Conservation (phyloP, 2,329 filamentous ascomycete species). For the Cryoendolithus antarcticus region DNA sequence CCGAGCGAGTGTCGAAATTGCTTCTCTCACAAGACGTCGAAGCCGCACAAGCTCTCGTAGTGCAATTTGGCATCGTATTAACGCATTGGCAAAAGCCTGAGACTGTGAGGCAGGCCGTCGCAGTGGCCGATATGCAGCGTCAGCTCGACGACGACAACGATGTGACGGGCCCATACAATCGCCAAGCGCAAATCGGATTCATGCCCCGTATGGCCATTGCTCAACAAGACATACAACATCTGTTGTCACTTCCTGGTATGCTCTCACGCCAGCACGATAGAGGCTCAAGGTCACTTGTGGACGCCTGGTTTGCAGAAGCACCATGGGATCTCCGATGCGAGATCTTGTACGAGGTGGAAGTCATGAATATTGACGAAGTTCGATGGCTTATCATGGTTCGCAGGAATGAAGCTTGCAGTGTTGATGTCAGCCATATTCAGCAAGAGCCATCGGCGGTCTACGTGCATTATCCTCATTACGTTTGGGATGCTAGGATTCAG, state of each 20-base stretch:
- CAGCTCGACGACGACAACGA: neutral
- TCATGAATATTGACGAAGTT: slow-evolving; percentile 3
- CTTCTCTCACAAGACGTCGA: neutral
- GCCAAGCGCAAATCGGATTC: neutral
- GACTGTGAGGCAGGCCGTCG: neutral
- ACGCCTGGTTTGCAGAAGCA: neutral
- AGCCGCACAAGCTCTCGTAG: neutral
- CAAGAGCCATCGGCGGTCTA: slow-evolving; percentile 4
- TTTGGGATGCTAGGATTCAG: slow-evolving; percentile 13
- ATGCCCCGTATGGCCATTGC: neutral
- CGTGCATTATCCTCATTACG: slow-evolving; percentile 12
- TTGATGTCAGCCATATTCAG: neutral
- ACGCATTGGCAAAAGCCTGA: neutral
- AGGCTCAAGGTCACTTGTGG: neutral
- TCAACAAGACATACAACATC: neutral
- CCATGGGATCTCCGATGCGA: neutral
- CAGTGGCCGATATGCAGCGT: neutral
- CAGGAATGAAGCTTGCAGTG: neutral
- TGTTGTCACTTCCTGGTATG: slow-evolving; percentile 1
- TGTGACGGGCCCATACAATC: neutral
- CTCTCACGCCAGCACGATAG: neutral
- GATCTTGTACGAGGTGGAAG: slow-evolving; percentile 6
- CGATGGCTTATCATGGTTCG: slow-evolving; percentile 5
- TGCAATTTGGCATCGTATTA: slow-evolving; percentile 2
- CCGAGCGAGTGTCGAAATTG: neutral